Conservation (phyloP, 2,329 filamentous ascomycete species). For the Talaromyces amestolkiae region DNA sequence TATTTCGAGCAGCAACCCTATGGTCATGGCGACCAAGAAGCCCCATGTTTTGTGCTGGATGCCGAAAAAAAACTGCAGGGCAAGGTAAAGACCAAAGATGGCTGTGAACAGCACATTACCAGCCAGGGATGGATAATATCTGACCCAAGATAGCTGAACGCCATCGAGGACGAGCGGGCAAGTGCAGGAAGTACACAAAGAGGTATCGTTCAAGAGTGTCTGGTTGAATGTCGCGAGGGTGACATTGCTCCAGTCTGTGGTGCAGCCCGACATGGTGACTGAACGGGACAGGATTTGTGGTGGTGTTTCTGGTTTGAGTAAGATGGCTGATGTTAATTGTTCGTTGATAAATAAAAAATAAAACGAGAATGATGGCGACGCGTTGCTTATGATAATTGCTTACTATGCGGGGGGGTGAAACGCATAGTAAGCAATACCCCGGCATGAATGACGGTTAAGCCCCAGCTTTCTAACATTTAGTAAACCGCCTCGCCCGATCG, state of each 20-base stretch:
- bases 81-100: background rate
- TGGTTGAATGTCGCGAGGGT: background rate
- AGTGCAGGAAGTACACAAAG: background rate
- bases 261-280: background rate
- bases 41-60: background rate
- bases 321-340: background rate
- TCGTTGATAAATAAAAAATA: background rate
- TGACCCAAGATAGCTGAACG: background rate
- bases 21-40: background rate
- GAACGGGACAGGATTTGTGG: background rate
- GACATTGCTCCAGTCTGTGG: background rate
- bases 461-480: background rate
- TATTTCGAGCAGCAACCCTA: constrained; percentile 4
- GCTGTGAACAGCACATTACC: background rate
- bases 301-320: background rate
- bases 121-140: background rate
- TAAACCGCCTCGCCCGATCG: background rate
- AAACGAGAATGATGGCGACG: background rate
- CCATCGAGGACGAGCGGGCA: background rate
- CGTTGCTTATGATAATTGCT: background rate
- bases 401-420: background rate
- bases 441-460: background rate
- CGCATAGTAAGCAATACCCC: background rate
- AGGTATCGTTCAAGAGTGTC: background rate
- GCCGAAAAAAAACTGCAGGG: background rate